Percentiles rank a stretch among this genome's conserved stretches.
Conservation (phyloP, 2,329 filamentous ascomycete species). For the Dissoconium aciculare region DNA sequence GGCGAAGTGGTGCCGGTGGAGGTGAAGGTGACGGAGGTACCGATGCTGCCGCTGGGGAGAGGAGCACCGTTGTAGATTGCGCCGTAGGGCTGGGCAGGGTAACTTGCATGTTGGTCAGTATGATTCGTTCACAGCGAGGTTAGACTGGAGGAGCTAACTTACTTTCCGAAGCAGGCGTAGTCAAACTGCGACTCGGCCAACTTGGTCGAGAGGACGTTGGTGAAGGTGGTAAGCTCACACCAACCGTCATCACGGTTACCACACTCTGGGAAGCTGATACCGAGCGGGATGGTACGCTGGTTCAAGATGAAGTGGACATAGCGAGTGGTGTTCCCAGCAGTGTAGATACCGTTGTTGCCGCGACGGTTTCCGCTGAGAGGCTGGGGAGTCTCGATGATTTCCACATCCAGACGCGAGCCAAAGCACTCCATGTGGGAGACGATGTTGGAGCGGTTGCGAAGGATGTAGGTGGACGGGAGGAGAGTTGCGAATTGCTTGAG, state of each 20-base stretch:
- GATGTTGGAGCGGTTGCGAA: constrained; percentile 44
- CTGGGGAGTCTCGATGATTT: constrained; percentile 53
- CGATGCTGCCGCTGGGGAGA: constrained; percentile 6
- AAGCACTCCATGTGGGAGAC: constrained; percentile 57
- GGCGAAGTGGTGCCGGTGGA: neutral
- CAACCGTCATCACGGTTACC: constrained; percentile 55
- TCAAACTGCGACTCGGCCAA: constrained; percentile 46
- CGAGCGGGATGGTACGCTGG: constrained; percentile 49
- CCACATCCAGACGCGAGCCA: constrained; percentile 57
- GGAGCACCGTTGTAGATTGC: constrained; percentile 37
- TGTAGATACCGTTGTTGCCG: constrained; percentile 31
- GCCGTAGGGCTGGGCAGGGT: constrained; percentile 35
- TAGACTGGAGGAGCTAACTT: neutral
- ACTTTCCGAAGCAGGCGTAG: constrained; percentile 50
- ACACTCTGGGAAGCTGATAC: constrained; percentile 50
- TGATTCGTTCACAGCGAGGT: neutral
- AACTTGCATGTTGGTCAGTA: neutral
- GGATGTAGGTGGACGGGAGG: constrained; percentile 42
- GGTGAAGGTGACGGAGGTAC: neutral
- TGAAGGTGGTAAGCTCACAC: constrained; percentile 58
- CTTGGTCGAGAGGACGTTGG: constrained; percentile 47
- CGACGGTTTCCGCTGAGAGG: constrained; percentile 44
- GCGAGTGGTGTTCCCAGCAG: constrained; percentile 36
- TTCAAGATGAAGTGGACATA: constrained; percentile 57
- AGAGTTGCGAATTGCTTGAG: constrained; percentile 51